Evolutionary conservation across 768 basidiomycete genomes (phyloP), one percentile per base, ranked within the genome.

Genomic region (Rhodotorula paludigena): DNA sequence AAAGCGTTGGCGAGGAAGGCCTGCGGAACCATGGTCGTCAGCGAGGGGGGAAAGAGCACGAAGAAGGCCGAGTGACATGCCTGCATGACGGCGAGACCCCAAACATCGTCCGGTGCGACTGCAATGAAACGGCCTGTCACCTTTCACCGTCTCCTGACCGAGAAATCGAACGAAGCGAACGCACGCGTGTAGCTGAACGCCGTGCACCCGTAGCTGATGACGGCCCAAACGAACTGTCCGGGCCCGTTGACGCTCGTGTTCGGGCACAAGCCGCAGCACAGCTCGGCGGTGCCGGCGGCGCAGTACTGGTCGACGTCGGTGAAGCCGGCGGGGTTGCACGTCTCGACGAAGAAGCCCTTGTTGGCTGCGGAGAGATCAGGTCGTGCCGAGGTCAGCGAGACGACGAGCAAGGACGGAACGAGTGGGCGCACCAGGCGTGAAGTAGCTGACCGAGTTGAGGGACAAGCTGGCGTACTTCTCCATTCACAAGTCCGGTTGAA

Each of bases 301-400:
- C 64, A 66, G 59, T 66, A 66, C 16, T 23, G 36, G 53, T 66
- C 64, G 44, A 56, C 64, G 30, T 66, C 64, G 30, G 64, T 63
- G 35, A 57, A 56, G 6, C 59, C 59, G 16, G 28, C 44, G 2
- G 41, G 33, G 36, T 55, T 53, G 53, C 58, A 60, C 5, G 36
- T 23, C 9, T 3, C 3, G 2, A 59, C 53, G 15, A 66, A 60
- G 28, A 60, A 36, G 36, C 41, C 1, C 30, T 42, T 38, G 59
- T 60, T 66, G 2, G 52, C 58, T 33, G 49, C 16, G 32, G 4
- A 30, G 10, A 9, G 30, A 10, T 54, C 32, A 33, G 49, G 9
- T 18, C 11, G 32, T n/a, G 2, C 11, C 23, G 28, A 15, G n/a
- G 47, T 5, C 7, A 28, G 47, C 47, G 5, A 5, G n/a, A 48